phyloP scores from a whole-genome alignment of 208 protist species.

The Entamoeba invadens region DNA sequence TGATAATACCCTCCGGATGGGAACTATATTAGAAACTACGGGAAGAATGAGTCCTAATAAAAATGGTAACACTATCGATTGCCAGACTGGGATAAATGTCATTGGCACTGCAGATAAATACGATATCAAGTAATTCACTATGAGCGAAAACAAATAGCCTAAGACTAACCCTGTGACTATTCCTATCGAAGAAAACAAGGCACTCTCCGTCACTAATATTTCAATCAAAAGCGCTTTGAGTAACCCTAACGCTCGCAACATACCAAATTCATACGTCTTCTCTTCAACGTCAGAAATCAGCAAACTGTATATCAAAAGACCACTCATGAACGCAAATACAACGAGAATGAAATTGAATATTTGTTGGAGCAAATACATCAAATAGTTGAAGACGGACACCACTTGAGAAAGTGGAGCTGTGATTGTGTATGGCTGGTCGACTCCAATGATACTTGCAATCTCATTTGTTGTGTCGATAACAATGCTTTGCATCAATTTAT shows the following conservation, averaged over 20 bases:
- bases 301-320: constrained; percentile 66
- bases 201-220: constrained; percentile 53
- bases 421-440: constrained; percentile 19
- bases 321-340: constrained; percentile 58
- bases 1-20: constrained; percentile 54
- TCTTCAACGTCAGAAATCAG: constrained; percentile 69
- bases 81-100: constrained; percentile 1
- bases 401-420: constrained; percentile 40
- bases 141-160: constrained; percentile 48
- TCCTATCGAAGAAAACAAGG: constrained; percentile 66
- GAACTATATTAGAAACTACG: constrained; percentile 55
- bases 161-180: constrained; percentile 52
- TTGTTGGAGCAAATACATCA: constrained; percentile 58
- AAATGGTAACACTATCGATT: constrained; percentile 25
- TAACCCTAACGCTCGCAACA: constrained; percentile 74
- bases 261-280: constrained; percentile 80
- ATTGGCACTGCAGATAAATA: constrained; percentile 15
- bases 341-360: constrained; percentile 58
- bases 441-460: constrained; percentile 29
- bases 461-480: constrained; percentile 50
- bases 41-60: constrained; percentile 51
- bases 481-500: constrained; percentile 5
- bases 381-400: constrained; percentile 50
- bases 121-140: constrained; percentile 50
- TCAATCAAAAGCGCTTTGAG: constrained; percentile 48